Conservation (phyloP, 2,329 filamentous ascomycete genomes). For the Nemania abortiva region DNA sequence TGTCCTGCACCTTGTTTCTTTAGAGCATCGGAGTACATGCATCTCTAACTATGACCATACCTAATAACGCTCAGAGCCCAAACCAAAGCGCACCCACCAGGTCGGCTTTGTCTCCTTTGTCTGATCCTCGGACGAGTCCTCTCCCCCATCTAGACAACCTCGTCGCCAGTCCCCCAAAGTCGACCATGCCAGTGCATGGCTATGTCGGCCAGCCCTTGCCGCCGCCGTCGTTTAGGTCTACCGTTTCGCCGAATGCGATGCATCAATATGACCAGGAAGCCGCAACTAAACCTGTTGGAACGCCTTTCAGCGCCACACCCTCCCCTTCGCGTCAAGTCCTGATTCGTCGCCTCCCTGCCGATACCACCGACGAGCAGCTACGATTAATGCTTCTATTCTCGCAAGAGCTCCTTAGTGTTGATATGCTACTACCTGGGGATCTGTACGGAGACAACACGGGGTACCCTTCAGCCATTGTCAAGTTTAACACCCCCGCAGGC, state of each 20-base stretch:
- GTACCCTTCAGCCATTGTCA: constrained; percentile 65
- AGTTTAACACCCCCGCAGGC: constrained; percentile 65
- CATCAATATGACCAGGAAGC: constrained; percentile 59
- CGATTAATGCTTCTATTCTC: constrained; percentile 70
- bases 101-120: constrained; percentile 45
- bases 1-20: constrained; percentile 37
- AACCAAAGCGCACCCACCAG: constrained; percentile 43
- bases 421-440: constrained; percentile 64
- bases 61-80: constrained; percentile 41
- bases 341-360: constrained; percentile 66
- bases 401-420: constrained; percentile 64
- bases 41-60: constrained; percentile 48
- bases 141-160: constrained; percentile 40
- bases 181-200: constrained; percentile 60
- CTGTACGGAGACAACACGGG: constrained; percentile 61
- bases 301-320: constrained; percentile 55
- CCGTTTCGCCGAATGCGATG: constrained; percentile 48
- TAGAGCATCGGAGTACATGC: constrained; percentile 45
- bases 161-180: constrained; percentile 42
- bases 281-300: constrained; percentile 55
- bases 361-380: constrained; percentile 66
- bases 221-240: constrained; percentile 56
- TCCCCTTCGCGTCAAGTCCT: constrained; percentile 58
- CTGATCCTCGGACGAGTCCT: constrained; percentile 45
- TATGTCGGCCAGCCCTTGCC: constrained; percentile 57